phyloP scores from a whole-genome alignment of 2,329 filamentous ascomycete species.

The Basipetospora chlamydospora region DNA sequence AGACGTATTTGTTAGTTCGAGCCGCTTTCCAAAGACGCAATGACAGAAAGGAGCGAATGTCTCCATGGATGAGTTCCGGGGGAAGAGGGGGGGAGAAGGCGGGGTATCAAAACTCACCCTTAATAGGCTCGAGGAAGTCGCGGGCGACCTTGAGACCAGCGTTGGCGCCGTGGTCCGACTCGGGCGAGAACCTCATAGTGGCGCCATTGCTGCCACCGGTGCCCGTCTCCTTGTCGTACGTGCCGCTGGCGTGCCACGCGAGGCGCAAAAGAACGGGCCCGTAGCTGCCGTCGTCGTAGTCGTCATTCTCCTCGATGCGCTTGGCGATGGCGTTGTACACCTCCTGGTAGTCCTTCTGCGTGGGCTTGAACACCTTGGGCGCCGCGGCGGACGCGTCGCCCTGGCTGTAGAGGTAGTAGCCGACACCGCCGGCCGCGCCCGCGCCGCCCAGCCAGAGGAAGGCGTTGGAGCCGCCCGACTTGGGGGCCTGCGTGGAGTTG shows the following conservation, averaged over 20 bases:
- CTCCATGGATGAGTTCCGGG: too few species aligned
- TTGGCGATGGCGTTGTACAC: slow-evolving; percentile 81
- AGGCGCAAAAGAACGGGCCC: slow-evolving; percentile 81
- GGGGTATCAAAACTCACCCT: slow-evolving; percentile 38
- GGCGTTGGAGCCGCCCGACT: slow-evolving; percentile 30
- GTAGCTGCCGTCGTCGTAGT: slow-evolving; percentile 95
- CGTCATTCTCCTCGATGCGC: slow-evolving; percentile 71
- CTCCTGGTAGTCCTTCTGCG: slow-evolving; percentile 81
- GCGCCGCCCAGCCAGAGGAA: slow-evolving; percentile 45
- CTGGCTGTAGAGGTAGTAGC: slow-evolving; percentile 51
- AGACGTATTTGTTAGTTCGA: too few species aligned
- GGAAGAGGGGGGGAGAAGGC: neutral
- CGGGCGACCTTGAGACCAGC: slow-evolving; percentile 75
- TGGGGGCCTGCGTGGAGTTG: slow-evolving; percentile 58
- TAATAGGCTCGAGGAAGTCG: slow-evolving; percentile 85
- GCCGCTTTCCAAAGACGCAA: too few species aligned
- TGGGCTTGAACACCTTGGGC: slow-evolving; percentile 56
- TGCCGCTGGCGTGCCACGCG: slow-evolving; percentile 89
- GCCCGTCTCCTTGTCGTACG: slow-evolving; percentile 73
- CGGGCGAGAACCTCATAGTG: slow-evolving; percentile 89
- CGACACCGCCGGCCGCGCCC: slow-evolving; percentile 46
- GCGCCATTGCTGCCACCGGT: slow-evolving; percentile 94
- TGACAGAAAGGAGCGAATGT: too few species aligned
- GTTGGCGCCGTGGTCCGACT: slow-evolving; percentile 84
- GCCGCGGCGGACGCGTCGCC: slow-evolving; percentile 31